phyloP scores from a whole-genome alignment of 129 eudicot species.

The Helianthus tuberosus region DNA sequence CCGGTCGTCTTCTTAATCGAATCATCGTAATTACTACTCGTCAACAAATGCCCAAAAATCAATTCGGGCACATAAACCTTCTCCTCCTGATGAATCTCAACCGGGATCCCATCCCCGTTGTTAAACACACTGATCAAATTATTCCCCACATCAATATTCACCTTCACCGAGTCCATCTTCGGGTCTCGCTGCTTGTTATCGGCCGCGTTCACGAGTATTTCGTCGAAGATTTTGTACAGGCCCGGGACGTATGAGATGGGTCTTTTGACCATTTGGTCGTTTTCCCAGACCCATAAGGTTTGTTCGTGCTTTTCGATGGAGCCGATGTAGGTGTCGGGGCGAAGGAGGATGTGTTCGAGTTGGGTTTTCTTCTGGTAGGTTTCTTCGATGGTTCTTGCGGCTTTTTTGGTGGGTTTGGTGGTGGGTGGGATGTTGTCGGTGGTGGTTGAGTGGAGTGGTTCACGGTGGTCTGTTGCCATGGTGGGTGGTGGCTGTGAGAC shows the following conservation, averaged over 20 bases:
- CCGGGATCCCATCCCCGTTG: conserved; percentile 88
- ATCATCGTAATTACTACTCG: conserved; percentile 94
- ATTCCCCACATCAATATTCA: conserved; percentile 54
- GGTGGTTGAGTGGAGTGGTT: conserved; percentile 64
- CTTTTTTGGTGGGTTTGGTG: background rate
- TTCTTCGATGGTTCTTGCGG: conserved; percentile 70
- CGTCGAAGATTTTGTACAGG: conserved; percentile 89
- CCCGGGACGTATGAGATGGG: conserved; percentile 55
- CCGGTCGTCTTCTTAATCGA: conserved; percentile 86
- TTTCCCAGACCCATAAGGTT: too few species aligned
- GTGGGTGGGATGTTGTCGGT: conserved; percentile 50
- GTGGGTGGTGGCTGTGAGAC: background rate
- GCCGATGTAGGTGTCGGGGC: conserved; percentile 94
- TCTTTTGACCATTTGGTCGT: too few species aligned
- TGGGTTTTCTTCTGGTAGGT: conserved; percentile 89
- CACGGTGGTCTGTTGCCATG: background rate
- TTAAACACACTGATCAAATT: conserved; percentile 70
- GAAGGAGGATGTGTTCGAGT: conserved; percentile 94
- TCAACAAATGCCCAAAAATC: conserved; percentile 93
- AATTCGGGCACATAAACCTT: conserved; percentile 91
- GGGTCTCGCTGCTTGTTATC: conserved; percentile 93
- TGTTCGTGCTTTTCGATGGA: conserved; percentile 28
- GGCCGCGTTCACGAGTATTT: conserved; percentile 84
- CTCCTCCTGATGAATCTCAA: conserved; percentile 89
- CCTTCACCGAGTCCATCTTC: conserved; percentile 57